Conservation (phyloP, 208 protist species). For the Leishmania amazonensis region DNA sequence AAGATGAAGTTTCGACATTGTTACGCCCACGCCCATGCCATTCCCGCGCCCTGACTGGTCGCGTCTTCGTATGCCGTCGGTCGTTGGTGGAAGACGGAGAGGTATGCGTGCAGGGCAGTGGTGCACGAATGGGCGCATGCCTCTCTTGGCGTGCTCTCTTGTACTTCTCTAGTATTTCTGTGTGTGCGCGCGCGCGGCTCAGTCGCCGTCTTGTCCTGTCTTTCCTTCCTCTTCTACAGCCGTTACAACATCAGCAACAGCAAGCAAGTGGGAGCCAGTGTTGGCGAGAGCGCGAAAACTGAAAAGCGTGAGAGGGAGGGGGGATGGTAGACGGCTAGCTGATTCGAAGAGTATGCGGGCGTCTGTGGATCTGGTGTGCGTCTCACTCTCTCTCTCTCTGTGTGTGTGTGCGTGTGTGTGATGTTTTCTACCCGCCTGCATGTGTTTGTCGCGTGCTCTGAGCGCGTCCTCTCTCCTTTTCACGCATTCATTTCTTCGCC, state of each 20-base stretch:
- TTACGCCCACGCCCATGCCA: not conserved
- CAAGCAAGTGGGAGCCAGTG: not conserved
- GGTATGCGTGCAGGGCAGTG: not conserved
- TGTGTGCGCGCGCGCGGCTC: not conserved
- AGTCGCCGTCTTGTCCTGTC: not conserved
- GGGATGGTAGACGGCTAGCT: not conserved
- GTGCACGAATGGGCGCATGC: not conserved
- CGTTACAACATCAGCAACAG: too few species aligned
- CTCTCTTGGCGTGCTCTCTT: not conserved
- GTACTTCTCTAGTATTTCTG: conserved; percentile 7
- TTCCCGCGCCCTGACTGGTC: not conserved
- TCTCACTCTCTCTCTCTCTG: too few species aligned
- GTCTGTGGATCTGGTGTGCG: not conserved
- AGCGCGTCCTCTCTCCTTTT: not conserved
- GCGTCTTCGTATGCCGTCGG: not conserved
- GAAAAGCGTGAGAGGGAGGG: not conserved
- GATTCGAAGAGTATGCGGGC: not conserved
- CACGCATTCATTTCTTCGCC: not conserved
- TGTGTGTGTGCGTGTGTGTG: too few species aligned
- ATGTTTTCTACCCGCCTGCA: too few species aligned
- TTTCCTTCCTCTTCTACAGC: not conserved
- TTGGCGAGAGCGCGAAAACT: not conserved
- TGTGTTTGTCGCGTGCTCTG: too few species aligned
- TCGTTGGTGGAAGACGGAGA: not conserved
- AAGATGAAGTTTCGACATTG: not conserved